Conservation (phyloP, 441 rosid genomes). For the Erysimum pusillum region DNA sequence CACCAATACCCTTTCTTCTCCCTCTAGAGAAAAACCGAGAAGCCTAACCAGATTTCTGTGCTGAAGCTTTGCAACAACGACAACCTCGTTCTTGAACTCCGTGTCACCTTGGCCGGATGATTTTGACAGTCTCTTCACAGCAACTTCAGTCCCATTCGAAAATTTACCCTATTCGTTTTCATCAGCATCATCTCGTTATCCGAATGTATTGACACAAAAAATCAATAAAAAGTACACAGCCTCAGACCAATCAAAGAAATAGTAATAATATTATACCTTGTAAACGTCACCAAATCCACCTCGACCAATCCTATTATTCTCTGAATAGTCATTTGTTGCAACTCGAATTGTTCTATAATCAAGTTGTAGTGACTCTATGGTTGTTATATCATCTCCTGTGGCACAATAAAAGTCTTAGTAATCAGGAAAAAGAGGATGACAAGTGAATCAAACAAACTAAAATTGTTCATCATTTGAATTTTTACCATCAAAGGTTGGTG, state of each 20-base stretch:
- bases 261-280: too few relatives aligned
- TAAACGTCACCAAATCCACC: conserved; percentile 61
- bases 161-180: neutral
- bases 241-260: too few relatives aligned
- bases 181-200: neutral
- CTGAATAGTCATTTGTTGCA: conserved; percentile 50
- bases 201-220: neutral
- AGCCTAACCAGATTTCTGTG: neutral
- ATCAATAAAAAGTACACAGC: too few relatives aligned
- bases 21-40: neutral
- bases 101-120: neutral
- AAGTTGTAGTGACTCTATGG: conserved; percentile 44
- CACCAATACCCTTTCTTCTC: too few relatives aligned
- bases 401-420: conserved; percentile 1
- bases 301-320: conserved; percentile 46
- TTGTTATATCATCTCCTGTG: conserved; percentile 43
- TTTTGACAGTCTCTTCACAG: neutral
- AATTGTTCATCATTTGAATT: neutral
- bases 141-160: neutral
- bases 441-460: neutral
- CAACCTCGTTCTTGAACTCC: neutral
- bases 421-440: neutral
- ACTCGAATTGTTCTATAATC: conserved; percentile 45
- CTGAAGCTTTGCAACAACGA: neutral
- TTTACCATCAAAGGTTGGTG: conserved; percentile 20